phyloP scores from a whole-genome alignment of 148 eudicot genomes.

The Arbutus unedo region DNA sequence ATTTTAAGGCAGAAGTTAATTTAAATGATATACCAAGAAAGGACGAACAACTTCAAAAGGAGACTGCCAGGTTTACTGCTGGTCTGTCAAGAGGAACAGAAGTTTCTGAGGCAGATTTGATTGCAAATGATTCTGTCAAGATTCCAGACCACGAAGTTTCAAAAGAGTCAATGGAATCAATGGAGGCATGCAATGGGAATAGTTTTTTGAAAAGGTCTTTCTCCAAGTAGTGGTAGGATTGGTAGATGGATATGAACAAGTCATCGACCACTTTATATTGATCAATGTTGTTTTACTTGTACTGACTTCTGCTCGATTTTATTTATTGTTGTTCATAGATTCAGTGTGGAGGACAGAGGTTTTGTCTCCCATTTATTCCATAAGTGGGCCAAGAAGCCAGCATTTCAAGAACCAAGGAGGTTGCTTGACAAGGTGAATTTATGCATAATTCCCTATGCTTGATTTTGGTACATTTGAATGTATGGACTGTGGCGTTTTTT shows the following conservation, averaged over 20 bases:
- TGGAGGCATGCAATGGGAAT: slow-evolving; percentile 46
- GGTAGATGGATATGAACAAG: not conserved
- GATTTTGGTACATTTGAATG: not conserved
- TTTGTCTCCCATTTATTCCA: slow-evolving; percentile 78
- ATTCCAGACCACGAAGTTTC: slow-evolving; percentile 30
- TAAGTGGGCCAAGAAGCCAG: slow-evolving; percentile 95
- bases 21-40: slow-evolving; percentile 18
- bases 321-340: slow-evolving; percentile 40
- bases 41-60: slow-evolving; percentile 19
- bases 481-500: not conserved
- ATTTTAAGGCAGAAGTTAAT: slow-evolving; percentile 30
- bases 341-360: slow-evolving; percentile 64
- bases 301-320: slow-evolving; percentile 10
- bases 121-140: slow-evolving; percentile 25
- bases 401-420: slow-evolving; percentile 84
- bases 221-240: slow-evolving; percentile 1
- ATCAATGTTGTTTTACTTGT: not conserved
- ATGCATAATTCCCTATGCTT: not conserved
- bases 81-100: slow-evolving; percentile 17
- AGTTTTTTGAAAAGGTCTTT: slow-evolving; percentile 62
- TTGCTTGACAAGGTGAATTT: slow-evolving; percentile 74
- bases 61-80: slow-evolving; percentile 4
- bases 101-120: slow-evolving; percentile 21
- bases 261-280: slow-evolving; percentile 9
- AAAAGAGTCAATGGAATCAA: slow-evolving; percentile 31